Base-by-base conservation (phyloP, 768 basidiomycete genomes). In the Naematelia aurantialba region DNA sequence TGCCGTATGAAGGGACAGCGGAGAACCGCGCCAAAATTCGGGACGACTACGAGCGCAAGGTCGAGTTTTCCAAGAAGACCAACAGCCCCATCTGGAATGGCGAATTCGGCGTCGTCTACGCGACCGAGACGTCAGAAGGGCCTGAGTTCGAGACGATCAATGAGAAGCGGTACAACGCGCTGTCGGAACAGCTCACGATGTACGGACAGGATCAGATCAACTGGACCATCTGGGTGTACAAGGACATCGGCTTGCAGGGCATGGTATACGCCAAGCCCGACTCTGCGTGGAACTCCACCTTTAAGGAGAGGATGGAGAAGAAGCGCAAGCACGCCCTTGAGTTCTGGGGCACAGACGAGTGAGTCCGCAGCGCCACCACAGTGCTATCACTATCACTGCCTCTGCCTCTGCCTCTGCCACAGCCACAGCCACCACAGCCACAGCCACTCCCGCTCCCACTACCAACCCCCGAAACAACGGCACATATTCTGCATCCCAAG, bases 151-250 rank as follows among this genome's bases (percentile, higher is more conserved):
- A 88, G 24, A 66, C 67, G 46, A 87, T 87, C 78, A 89, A 91
- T 76, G 80, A 81, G 60, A 70, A 65, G 21, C 79, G 88, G 22
- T 86, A 85, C 76, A 78, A 75, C 17, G 86, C 88, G 8, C 81
- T 90, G 56, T 80, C 84, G 58, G 87, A 89, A 68, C 89, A 90
- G 68, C 79, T 90, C 27, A 78, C 78, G 47, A 82, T 89, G 59
- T 89, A 91, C 77, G 82, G 83, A 68, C 69, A 85, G 79, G 85
- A 83, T 51, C 48, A 74, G 55, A 46, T 62, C 5, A 48, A 46
- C n/a, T 89, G 87, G 88, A 85, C 85, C 0, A 89, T 89, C 79
- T 90, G 89, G 89, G 78, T 88, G 21, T 90, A 88, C 83, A 76
- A 90, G 88, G 72, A 61, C 59, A 52, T 60, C 13, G 62, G 63